phyloP scores from a whole-genome alignment of 108 stramenopile species.

The Fragilariopsis cylindrus region DNA sequence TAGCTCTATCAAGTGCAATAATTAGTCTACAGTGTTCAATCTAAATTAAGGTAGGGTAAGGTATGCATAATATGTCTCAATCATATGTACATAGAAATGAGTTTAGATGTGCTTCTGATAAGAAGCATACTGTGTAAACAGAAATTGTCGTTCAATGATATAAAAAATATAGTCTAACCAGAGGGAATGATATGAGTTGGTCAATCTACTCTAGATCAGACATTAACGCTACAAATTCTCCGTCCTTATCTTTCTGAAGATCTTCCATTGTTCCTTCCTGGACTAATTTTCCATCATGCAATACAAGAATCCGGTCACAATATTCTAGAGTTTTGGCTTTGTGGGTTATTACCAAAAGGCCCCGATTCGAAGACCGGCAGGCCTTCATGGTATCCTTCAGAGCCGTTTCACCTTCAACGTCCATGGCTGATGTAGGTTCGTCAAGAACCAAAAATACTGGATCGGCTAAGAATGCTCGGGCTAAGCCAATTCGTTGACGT shows the following conservation, averaged over 20 bases:
- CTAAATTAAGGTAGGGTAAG: too few species aligned
- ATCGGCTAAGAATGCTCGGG: slow-evolving; percentile 92
- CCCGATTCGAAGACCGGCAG: slow-evolving; percentile 49
- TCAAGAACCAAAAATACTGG: slow-evolving; percentile 88
- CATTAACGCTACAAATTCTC: slow-evolving; percentile 64
- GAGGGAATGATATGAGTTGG: background rate
- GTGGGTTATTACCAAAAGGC: slow-evolving; percentile 76
- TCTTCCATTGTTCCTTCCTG: slow-evolving; percentile 54
- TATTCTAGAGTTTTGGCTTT: slow-evolving; percentile 62
- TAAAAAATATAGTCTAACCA: too few species aligned
- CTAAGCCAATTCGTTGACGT: slow-evolving; percentile 90
- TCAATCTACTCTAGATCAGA: slow-evolving; percentile 45
- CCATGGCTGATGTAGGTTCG: slow-evolving; percentile 85
- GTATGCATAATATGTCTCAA: too few species aligned
- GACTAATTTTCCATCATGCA: slow-evolving; percentile 66
- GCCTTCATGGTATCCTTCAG: slow-evolving; percentile 67
- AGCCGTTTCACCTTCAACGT: slow-evolving; percentile 74
- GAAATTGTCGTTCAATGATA: too few species aligned
- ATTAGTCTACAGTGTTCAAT: too few species aligned
- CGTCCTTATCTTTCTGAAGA: slow-evolving; percentile 40
- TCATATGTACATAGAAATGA: too few species aligned
- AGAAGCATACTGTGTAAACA: too few species aligned
- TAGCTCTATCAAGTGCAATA: too few species aligned
- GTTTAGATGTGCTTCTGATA: too few species aligned
- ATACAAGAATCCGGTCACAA: slow-evolving; percentile 67